These are phyloP conservation scores for Liquidambar formosana DNA, from an alignment of 164 flowering plant genomes.

Conservation along the genomic window DNA sequence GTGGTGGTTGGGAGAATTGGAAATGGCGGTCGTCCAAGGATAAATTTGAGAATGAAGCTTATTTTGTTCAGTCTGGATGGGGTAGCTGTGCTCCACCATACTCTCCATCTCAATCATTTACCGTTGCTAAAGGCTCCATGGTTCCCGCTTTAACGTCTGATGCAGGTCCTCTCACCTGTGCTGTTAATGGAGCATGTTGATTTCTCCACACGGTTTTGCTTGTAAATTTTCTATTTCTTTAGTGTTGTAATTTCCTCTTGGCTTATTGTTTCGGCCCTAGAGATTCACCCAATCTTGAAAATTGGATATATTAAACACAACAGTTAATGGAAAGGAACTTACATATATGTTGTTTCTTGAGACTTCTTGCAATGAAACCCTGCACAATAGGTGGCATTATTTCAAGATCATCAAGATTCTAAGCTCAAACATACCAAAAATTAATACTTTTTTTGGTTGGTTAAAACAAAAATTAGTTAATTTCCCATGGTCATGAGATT, in stretches of 20 bases:
- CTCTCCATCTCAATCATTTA: slow-evolving; percentile 36
- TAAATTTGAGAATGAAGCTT: slow-evolving; percentile 68
- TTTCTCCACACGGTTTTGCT: neutral
- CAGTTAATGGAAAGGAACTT: no score
- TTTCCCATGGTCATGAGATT: no score
- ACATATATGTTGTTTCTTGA: no score
- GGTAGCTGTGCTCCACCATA: slow-evolving; percentile 59
- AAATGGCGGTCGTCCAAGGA: slow-evolving; percentile 74
- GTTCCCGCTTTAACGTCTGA: slow-evolving; percentile 58
- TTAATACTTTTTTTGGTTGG: no score
- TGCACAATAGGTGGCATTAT: no score
- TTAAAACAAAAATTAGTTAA: no score
- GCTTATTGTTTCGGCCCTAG: neutral
- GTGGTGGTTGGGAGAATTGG: slow-evolving; percentile 59
- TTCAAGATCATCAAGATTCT: no score
- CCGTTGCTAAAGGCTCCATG: slow-evolving; percentile 41
- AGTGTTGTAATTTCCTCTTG: neutral
- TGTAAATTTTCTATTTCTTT: neutral
- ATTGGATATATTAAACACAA: neutral
- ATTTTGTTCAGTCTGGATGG: slow-evolving; percentile 72
- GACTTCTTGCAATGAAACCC: no score
- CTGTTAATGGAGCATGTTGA: slow-evolving; percentile 42
- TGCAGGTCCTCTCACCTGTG: slow-evolving; percentile 62
- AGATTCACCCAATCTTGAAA: neutral
- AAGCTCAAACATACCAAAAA: no score